These are phyloP conservation scores for Ceratocystis alfenasii DNA, from an alignment of 2,329 filamentous ascomycete genomes.

Conservation along the genomic window DNA sequence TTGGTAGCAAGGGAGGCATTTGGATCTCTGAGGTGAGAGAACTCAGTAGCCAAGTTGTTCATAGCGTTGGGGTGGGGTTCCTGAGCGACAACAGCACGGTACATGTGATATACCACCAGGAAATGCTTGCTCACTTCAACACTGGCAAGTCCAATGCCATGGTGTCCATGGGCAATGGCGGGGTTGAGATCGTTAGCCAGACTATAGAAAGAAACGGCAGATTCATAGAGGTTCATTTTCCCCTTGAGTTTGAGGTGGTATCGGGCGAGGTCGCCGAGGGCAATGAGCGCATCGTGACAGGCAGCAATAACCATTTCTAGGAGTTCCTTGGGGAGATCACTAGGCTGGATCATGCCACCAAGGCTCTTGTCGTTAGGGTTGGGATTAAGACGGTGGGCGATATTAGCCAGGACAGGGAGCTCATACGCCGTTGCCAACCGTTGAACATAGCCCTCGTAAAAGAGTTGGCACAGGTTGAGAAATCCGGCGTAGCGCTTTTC, in stretches of 20 bases:
- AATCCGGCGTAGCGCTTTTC: slow-evolving; percentile 74
- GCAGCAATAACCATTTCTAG: slow-evolving; percentile 53
- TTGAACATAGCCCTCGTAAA: slow-evolving; percentile 78
- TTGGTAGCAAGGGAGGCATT: slow-evolving; percentile 28
- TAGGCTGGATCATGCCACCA: slow-evolving; percentile 25
- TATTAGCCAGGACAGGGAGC: slow-evolving; percentile 39
- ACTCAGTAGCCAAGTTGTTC: slow-evolving; percentile 67
- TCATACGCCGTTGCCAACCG: slow-evolving; percentile 53
- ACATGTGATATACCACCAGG: slow-evolving; percentile 78
- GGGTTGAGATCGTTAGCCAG: slow-evolving; percentile 71
- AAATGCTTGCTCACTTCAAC: slow-evolving; percentile 68
- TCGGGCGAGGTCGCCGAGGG: slow-evolving; percentile 77
- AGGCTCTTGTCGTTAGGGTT: slow-evolving; percentile 5
- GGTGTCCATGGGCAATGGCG: slow-evolving; percentile 67
- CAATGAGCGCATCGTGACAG: slow-evolving; percentile 73
- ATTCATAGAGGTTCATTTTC: slow-evolving; percentile 64
- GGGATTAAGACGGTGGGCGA: slow-evolving; percentile 25
- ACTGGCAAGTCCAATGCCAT: slow-evolving; percentile 81
- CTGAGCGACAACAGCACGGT: slow-evolving; percentile 64
- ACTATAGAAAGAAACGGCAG: slow-evolving; percentile 71
- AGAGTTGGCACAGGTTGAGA: slow-evolving; percentile 74
- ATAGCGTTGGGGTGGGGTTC: slow-evolving; percentile 63
- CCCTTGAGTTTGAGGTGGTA: slow-evolving; percentile 66
- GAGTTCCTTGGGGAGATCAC: slow-evolving; percentile 39
- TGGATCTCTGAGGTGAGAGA: slow-evolving; percentile 39